Conservation (phyloP, 768 basidiomycete genomes). For the Boletellus ananas region DNA sequence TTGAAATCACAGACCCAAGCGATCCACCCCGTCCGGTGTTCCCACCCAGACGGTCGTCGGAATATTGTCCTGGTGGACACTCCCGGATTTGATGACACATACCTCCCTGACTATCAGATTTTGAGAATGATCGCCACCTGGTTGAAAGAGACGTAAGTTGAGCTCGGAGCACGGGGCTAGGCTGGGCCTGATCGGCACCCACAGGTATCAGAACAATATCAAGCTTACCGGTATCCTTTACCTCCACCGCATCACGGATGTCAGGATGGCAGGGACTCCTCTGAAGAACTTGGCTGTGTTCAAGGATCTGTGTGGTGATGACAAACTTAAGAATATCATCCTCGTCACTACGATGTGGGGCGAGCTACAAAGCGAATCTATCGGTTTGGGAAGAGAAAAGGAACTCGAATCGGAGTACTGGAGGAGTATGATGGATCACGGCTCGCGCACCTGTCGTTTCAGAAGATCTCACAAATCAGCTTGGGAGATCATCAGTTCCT, state of each 20-base stretch:
- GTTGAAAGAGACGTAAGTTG: slow-evolving; percentile 16
- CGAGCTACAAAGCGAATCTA: neutral
- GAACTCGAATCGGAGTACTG: slow-evolving; percentile 12
- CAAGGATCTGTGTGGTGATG: slow-evolving; percentile 8
- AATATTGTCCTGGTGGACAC: slow-evolving; percentile 16
- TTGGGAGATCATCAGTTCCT: slow-evolving; percentile 8
- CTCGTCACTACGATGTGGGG: slow-evolving; percentile 23
- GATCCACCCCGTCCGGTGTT: slow-evolving; percentile 7
- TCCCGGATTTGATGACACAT: slow-evolving; percentile 17
- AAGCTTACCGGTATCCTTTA: slow-evolving; percentile 14
- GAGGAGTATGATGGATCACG: slow-evolving; percentile 11
- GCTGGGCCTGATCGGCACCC: neutral
- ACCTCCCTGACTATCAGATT: slow-evolving; percentile 6
- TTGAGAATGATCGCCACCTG: slow-evolving; percentile 12
- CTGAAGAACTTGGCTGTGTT: slow-evolving; percentile 9
- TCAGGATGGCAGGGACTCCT: slow-evolving; percentile 9
- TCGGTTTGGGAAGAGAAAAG: slow-evolving; percentile 10
- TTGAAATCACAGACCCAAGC: slow-evolving; percentile 9
- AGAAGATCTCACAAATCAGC: slow-evolving; percentile 8
- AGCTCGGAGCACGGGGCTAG: neutral
- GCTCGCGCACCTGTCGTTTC: slow-evolving; percentile 12
- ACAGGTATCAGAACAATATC: slow-evolving; percentile 7
- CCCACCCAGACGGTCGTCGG: slow-evolving; percentile 13
- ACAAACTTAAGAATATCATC: slow-evolving; percentile 11
- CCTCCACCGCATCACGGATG: slow-evolving; percentile 13